A percentile compares a stretch with the other conserved stretches of the same genome.
These are phyloP conservation scores for Acacia pycnantha DNA, from an alignment of 331 rosid genomes.

Conservation along the genomic window DNA sequence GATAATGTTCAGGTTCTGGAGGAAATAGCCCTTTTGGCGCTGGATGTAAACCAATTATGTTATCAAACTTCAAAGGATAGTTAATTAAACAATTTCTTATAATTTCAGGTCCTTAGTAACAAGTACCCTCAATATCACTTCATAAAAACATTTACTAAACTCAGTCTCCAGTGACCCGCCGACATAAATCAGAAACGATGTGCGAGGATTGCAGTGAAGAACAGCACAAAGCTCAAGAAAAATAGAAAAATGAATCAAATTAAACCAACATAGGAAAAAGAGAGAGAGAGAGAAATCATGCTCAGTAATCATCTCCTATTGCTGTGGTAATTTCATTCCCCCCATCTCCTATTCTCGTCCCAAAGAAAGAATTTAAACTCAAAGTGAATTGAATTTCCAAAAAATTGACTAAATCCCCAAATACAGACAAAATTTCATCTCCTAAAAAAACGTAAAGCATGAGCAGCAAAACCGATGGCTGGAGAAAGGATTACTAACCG, in stretches of 20 bases:
- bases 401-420: not conserved
- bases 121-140: conserved; percentile 6
- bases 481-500: conserved; percentile 43
- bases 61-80: conserved; percentile 23
- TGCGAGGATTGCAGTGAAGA: not conserved
- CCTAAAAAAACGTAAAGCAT: not conserved
- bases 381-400: not conserved
- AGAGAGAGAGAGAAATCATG: not conserved
- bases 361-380: not conserved
- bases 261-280: not conserved
- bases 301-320: not conserved
- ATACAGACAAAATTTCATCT: not conserved
- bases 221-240: not conserved
- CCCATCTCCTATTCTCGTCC: not conserved
- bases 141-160: conserved; percentile 10
- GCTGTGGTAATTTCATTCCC: not conserved
- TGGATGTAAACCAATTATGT: conserved; percentile 39
- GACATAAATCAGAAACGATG: not conserved
- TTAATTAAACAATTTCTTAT: conserved; percentile 21
- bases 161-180: not conserved
- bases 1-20: conserved; percentile 85
- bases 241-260: not conserved
- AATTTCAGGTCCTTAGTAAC: not conserved
- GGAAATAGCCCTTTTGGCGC: conserved; percentile 98
- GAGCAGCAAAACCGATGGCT: not conserved